Evolutionary conservation across 768 basidiomycete species (phyloP), one percentile per base, ranked within the genome.

Genomic region (Kwoniella mangroviensis): DNA sequence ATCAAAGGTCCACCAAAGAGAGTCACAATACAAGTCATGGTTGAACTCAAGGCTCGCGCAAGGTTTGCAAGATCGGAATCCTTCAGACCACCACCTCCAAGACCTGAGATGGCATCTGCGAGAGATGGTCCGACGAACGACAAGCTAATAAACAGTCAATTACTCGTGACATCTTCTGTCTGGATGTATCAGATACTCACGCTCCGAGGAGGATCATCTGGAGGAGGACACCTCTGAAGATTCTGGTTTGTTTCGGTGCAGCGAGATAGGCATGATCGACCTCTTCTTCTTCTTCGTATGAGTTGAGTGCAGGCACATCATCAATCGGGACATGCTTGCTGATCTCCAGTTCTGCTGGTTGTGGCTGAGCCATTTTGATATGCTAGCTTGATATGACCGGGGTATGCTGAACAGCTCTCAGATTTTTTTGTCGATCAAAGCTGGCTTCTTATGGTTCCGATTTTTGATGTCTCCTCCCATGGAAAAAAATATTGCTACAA

Each of bases 1-100:
- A 76, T 67, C 43, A 76, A 13, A 13, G 75, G 75, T 53, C 75
- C 75, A 45, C 75, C 75, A 54, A 73, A 68, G 6, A 76, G 51
- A n/a, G 70, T 63, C 54, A 76, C 63, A 22, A 55, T 7, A 26
- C 70, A 73, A 1, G 53, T n/a, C 26, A 65, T 22, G 17, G 72
- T 41, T 52, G 69, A 73, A 28, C 43, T 71, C 59, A 71, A 55
- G 2, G 63, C 40, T 24, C 26, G 17, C 17, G 75, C 72, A 2
- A 71, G 21, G 45, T 76, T 76, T 52, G 72, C 66, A 4, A 66
- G 45, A 19, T 71, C 63, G 19, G 75, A 70, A 13, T 68, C 66
- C 1, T 55, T n/a, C 6, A 76, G 67, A 67, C 75, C 69, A 6
- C 61, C 65, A n/a, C 65, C 65, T n/a, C 65, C 65, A 13, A 66